Percentiles rank a stretch among this genome's conserved stretches.
Conservation (phyloP, 768 basidiomycete species). For the Mycena haematopus region DNA sequence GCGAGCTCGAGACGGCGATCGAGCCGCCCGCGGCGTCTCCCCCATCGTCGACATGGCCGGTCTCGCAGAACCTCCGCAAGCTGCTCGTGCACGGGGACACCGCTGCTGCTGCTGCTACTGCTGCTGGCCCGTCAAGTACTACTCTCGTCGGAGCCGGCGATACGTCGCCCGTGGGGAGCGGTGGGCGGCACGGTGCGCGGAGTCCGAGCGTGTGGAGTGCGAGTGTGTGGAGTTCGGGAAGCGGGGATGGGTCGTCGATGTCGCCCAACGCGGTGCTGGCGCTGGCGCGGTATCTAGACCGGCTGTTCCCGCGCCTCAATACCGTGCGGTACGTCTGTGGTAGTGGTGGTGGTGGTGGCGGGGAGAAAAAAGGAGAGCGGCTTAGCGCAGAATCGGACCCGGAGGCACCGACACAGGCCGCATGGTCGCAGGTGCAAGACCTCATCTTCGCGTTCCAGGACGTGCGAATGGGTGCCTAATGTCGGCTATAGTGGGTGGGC, state of each 20-base stretch:
- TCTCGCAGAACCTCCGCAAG: neutral
- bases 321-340: neutral
- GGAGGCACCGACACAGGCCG: neutral
- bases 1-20: neutral
- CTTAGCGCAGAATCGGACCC: neutral
- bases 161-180: too few relatives aligned
- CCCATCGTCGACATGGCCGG: neutral
- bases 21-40: neutral
- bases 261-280: neutral
- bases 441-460: constrained; percentile 17
- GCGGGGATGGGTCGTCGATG: neutral
- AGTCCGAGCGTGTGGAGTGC: too few relatives aligned
- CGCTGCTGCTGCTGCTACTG: too few relatives aligned
- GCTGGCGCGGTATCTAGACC: constrained; percentile 4
- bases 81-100: neutral
- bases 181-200: too few relatives aligned
- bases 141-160: too few relatives aligned
- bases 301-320: constrained; percentile 6
- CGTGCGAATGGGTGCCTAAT: neutral
- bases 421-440: constrained; percentile 7
- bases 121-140: too few relatives aligned
- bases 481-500: too few relatives aligned
- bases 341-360: too few relatives aligned
- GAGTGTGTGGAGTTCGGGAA: neutral
- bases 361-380: too few relatives aligned